phyloP scores from a whole-genome alignment of 2,329 filamentous ascomycete genomes.

The Aspergillus proliferans region DNA sequence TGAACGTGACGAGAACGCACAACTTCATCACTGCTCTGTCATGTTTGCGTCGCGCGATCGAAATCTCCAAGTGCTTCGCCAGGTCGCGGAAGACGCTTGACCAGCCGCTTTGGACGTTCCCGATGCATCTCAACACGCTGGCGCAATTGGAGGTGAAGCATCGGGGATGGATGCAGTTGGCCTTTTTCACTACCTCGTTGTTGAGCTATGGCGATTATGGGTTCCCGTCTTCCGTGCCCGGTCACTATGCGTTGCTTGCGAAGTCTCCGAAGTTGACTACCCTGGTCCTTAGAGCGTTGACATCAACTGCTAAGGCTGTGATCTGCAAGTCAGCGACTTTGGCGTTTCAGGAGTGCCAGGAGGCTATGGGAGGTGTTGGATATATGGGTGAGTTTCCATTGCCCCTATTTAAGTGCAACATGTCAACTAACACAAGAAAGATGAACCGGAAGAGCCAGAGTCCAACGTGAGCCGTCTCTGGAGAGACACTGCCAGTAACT shows the following conservation, averaged over 20 bases:
- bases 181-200: conserved; percentile 30
- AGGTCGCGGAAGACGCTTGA: conserved; percentile 32
- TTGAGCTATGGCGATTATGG: conserved; percentile 28
- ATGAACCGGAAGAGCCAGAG: conserved; percentile 47
- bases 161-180: conserved; percentile 31
- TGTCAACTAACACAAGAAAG: no score
- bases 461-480: conserved; percentile 59
- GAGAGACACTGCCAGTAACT: conserved; percentile 52
- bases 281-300: conserved; percentile 21
- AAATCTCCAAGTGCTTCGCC: conserved; percentile 37
- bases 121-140: conserved; percentile 36
- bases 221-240: background rate
- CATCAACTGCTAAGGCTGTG: conserved; percentile 29
- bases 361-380: conserved; percentile 33
- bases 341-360: conserved; percentile 33
- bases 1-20: conserved; percentile 57
- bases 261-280: conserved; percentile 6
- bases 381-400: conserved; percentile 21
- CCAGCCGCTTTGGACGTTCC: conserved; percentile 33
- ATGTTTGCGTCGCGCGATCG: conserved; percentile 34
- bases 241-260: conserved; percentile 38
- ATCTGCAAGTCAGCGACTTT: conserved; percentile 27
- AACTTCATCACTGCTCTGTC: conserved; percentile 35
- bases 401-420: no score
- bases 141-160: conserved; percentile 36